Conservation (phyloP, 2,329 filamentous ascomycete genomes). For the Macrophomina phaseolina region DNA sequence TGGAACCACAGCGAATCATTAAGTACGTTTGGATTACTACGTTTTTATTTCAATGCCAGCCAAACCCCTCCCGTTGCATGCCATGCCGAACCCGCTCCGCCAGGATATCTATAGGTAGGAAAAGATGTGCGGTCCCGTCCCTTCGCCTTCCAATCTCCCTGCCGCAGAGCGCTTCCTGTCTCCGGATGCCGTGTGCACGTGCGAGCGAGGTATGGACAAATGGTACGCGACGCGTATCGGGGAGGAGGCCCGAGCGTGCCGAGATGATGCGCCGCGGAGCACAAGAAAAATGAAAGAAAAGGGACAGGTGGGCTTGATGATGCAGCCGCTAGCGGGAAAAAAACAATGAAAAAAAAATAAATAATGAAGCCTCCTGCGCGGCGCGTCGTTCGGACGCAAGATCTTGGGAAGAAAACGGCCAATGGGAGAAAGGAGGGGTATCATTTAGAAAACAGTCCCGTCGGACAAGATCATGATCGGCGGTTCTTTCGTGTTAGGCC, state of each 20-base stretch:
- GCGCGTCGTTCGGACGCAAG: slow-evolving; percentile 18
- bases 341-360: neutral
- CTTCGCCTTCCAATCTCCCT: slow-evolving; percentile 21
- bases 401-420: slow-evolving; percentile 20
- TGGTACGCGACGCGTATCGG: slow-evolving; percentile 14
- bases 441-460: slow-evolving; percentile 85
- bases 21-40: slow-evolving; percentile 21
- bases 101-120: slow-evolving; percentile 26
- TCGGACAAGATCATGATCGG: slow-evolving; percentile 97
- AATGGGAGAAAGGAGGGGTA: slow-evolving; percentile 39
- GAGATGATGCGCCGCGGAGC: slow-evolving; percentile 18
- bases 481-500: slow-evolving; percentile 94
- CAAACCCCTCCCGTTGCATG: slow-evolving; percentile 16
- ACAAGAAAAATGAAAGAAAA: slow-evolving; percentile 12
- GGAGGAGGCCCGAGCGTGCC: slow-evolving; percentile 16
- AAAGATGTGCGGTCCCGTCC: slow-evolving; percentile 9
- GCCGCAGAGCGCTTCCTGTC: slow-evolving; percentile 19
- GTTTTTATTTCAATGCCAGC: slow-evolving; percentile 13
- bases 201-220: slow-evolving; percentile 23
- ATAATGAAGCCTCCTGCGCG: slow-evolving; percentile 21
- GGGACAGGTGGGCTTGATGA: slow-evolving; percentile 6
- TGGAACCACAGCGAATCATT: slow-evolving; percentile 11
- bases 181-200: slow-evolving; percentile 18
- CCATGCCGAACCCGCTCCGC: slow-evolving; percentile 23
- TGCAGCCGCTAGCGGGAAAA: slow-evolving; percentile 8